phyloP scores from a whole-genome alignment of 2,329 filamentous ascomycete genomes.

The Bipolaris bicolor region DNA sequence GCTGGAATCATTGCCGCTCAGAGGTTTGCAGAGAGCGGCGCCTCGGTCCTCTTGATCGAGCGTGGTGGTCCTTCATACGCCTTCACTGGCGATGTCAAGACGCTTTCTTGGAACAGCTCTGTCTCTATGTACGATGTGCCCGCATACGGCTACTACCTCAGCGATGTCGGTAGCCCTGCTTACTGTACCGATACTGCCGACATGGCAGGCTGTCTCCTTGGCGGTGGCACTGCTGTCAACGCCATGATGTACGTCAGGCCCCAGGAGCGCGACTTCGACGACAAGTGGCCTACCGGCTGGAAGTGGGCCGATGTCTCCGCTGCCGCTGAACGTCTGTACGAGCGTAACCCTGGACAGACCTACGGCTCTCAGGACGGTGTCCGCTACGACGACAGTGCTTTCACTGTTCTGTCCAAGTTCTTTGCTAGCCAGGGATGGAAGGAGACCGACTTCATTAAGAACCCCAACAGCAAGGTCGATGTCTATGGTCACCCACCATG shows the following conservation, averaged over 20 bases:
- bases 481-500: conserved; percentile 67
- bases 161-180: conserved; percentile 35
- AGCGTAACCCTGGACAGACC: conserved; percentile 72
- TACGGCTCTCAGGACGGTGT: conserved; percentile 68
- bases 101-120: conserved; percentile 43
- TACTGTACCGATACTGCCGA: conserved; percentile 70
- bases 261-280: conserved; percentile 65
- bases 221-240: conserved; percentile 70
- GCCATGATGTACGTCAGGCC: conserved; percentile 46
- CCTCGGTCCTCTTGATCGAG: conserved; percentile 65
- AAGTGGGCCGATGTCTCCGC: conserved; percentile 65
- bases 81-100: conserved; percentile 37
- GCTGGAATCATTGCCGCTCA: conserved; percentile 65
- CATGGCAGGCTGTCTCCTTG: conserved; percentile 73
- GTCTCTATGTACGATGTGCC: conserved; percentile 49
- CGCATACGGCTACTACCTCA: conserved; percentile 45
- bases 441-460: conserved; percentile 65
- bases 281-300: conserved; percentile 75
- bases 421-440: conserved; percentile 66
- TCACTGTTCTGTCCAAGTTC: conserved; percentile 66
- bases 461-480: conserved; percentile 66
- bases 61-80: conserved; percentile 48
- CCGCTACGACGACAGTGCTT: conserved; percentile 69
- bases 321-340: conserved; percentile 69
- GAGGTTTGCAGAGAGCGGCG: conserved; percentile 66